These are phyloP conservation scores for Ocimum tenuiflorum DNA, from an alignment of 257 asterid genomes.

Conservation along the genomic window DNA sequence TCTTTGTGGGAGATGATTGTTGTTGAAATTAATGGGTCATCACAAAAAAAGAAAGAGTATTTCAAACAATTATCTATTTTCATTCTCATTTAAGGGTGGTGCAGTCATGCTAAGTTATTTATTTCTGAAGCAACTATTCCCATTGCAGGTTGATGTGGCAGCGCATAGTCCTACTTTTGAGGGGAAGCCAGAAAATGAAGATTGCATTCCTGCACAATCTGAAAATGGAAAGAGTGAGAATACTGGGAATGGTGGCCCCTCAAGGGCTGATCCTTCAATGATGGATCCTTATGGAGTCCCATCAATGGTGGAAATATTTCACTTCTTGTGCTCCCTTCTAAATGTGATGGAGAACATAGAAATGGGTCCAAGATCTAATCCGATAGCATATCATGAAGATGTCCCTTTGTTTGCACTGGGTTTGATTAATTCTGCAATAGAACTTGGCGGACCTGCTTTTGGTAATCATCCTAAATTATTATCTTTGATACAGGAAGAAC, in stretches of 20 bases:
- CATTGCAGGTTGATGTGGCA: constrained; percentile 39
- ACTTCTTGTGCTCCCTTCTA: constrained; percentile 81
- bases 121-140: constrained; percentile 7
- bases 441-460: constrained; percentile 75
- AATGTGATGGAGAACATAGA: constrained; percentile 73
- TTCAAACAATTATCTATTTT: constrained; percentile 2
- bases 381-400: constrained; percentile 85
- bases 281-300: constrained; percentile 86
- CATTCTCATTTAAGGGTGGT: constrained; percentile 7
- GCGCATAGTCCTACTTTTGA: constrained; percentile 17
- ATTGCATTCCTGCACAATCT: constrained; percentile 31
- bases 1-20: background rate
- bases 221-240: constrained; percentile 26
- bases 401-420: constrained; percentile 95
- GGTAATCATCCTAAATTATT: constrained; percentile 66
- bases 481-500: constrained; percentile 76
- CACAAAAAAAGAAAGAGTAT: background rate
- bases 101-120: background rate
- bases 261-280: constrained; percentile 40
- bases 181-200: constrained; percentile 24
- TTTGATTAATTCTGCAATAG: constrained; percentile 78
- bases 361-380: constrained; percentile 60
- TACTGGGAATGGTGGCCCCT: constrained; percentile 25
- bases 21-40: background rate
- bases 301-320: constrained; percentile 82